phyloP scores from a whole-genome alignment of 164 flowering plant species.

The Houttuynia cordata region DNA sequence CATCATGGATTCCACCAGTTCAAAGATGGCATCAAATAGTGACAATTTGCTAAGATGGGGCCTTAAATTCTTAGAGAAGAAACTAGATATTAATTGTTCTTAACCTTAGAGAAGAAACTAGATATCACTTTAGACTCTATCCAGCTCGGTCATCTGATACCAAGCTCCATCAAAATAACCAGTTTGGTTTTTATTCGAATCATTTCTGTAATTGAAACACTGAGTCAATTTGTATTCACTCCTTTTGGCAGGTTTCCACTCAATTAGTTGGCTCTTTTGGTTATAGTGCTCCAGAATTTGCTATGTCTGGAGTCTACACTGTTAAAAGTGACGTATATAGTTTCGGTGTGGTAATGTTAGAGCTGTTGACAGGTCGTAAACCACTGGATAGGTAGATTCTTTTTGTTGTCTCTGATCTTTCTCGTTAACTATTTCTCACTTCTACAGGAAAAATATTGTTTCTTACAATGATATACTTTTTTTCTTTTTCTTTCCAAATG shows the following conservation, averaged over 20 bases:
- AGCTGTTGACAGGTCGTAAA: constrained; percentile 85
- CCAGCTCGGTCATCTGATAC: too few relatives aligned
- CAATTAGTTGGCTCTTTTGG: constrained; percentile 93
- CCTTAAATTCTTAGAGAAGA: too few relatives aligned
- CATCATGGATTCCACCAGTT: neutral
- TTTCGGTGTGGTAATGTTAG: constrained; percentile 96
- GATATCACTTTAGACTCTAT: neutral
- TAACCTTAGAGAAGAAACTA: neutral
- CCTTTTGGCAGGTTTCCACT: constrained; percentile 53
- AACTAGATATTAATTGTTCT: too few relatives aligned
- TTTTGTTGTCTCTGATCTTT: neutral
- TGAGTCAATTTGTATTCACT: neutral
- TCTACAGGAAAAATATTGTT: neutral
- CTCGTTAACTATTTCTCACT: neutral
- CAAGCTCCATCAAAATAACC: too few relatives aligned
- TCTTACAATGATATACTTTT: neutral
- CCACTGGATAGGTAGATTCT: constrained; percentile 78
- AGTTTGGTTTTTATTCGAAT: too few relatives aligned
- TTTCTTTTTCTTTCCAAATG: neutral
- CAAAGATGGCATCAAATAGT: too few relatives aligned
- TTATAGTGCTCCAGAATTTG: constrained; percentile 97
- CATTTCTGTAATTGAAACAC: too few relatives aligned
- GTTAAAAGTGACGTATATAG: constrained; percentile 97
- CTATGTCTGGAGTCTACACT: constrained; percentile 87
- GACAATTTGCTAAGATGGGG: too few relatives aligned